phyloP scores from a whole-genome alignment of 2,329 filamentous ascomycete genomes.

The Colletotrichum cordylinicola region DNA sequence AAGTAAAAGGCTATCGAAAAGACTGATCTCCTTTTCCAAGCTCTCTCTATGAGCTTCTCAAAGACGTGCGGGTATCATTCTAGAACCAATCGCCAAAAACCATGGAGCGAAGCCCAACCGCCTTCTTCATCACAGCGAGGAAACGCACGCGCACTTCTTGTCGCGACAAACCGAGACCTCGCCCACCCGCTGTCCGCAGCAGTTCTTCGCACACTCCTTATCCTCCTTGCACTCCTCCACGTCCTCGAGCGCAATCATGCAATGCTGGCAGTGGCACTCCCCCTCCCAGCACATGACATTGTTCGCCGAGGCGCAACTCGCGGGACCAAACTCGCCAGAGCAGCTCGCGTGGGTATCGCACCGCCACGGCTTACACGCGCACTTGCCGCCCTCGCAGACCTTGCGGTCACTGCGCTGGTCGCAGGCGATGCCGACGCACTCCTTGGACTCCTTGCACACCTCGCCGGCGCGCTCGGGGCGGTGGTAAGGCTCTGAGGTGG shows the following conservation, averaged over 20 bases:
- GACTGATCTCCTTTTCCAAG: not conserved
- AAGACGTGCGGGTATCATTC: not conserved
- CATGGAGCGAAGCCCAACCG: not conserved
- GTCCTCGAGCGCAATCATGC: not conserved
- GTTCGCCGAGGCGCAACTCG: not conserved
- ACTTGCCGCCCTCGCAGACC: not conserved
- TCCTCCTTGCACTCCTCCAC: not conserved
- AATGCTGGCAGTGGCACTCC: not conserved
- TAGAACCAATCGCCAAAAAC: not conserved
- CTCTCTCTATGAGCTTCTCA: accelerated
- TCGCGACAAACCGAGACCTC: not conserved
- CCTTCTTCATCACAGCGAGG: not conserved
- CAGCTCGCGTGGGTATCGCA: not conserved
- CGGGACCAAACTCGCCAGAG: not conserved
- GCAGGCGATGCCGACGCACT: not conserved
- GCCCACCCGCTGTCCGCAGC: not conserved
- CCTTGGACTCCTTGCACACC: not conserved
- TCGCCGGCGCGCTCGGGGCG: not conserved
- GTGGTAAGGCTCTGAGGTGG: not conserved
- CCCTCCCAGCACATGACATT: not conserved
- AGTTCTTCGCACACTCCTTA: not conserved
- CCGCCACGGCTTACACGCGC: not conserved
- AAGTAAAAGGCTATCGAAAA: not conserved
- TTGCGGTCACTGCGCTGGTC: not conserved
- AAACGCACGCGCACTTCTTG: not conserved